Evolutionary conservation across 2,329 filamentous ascomycete genomes (phyloP).

Genomic region (Cordyceps sp.): DNA sequence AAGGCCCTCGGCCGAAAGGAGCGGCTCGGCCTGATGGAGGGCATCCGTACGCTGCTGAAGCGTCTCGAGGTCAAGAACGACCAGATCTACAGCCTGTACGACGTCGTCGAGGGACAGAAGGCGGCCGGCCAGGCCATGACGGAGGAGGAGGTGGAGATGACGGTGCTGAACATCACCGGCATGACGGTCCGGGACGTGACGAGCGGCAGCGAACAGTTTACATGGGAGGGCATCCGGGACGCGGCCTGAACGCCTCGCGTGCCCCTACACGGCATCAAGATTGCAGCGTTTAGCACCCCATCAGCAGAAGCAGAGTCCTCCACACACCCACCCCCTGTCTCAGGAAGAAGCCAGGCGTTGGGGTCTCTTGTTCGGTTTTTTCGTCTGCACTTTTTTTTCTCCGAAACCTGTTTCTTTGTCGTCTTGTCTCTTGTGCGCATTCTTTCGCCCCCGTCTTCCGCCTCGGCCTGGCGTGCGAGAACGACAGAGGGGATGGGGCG

Average conservation of each 20-base stretch:
- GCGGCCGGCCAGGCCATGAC: constrained; percentile 44
- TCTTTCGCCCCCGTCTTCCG: no score
- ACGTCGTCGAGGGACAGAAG: constrained; percentile 71
- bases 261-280: no score
- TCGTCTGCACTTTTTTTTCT: background rate
- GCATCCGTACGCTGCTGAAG: constrained; percentile 43
- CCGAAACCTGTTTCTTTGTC: background rate
- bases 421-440: background rate
- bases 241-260: no score
- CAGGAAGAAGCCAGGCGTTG: background rate
- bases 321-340: background rate
- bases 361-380: background rate
- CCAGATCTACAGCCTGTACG: constrained; percentile 69
- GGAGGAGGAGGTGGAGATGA: constrained; percentile 46
- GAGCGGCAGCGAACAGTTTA: constrained; percentile 19
- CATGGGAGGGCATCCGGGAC: constrained; percentile 23
- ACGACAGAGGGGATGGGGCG: no score
- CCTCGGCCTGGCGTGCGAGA: no score
- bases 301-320: background rate
- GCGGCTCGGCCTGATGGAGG: constrained; percentile 41
- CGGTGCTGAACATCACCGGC: constrained; percentile 37
- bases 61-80: constrained; percentile 58
- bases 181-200: constrained; percentile 25
- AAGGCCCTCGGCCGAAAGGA: constrained; percentile 47
- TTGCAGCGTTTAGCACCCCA: constrained; percentile 2